Base-by-base conservation (phyloP, 768 basidiomycete genomes). In the Mrakia frigida region DNA sequence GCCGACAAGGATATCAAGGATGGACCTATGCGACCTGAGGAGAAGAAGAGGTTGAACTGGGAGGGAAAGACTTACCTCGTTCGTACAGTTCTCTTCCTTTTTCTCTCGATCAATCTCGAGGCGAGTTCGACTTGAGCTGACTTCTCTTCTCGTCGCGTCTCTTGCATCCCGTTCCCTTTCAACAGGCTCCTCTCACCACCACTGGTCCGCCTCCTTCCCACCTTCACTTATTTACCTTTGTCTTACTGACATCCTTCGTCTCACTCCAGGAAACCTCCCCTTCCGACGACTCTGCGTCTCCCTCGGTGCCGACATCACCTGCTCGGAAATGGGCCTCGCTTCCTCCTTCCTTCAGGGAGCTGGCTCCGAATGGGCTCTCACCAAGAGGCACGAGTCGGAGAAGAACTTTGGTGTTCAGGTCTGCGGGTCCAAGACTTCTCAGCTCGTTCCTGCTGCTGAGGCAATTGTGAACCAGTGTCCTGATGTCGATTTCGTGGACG, bases 221-320 rank as follows among this genome's bases (percentile, higher is more conserved):
- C 2, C 56, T 63, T 10, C 21, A 0, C 61, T 35, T n/a, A 3
- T 28, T 33, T 16, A 2, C 37, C n/a, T n/a, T n/a, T n/a, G 6
- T 67, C 35, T 7, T 39, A 6, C 33, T 3, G n/a, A 11, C 28
- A 21, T 11, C 35, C 10, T 46, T 31, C 56, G 6, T 11, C 25
- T 23, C 21, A 43, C 39, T 18, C 1, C 63, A 67, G 74, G 63
- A 25, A n/a, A 53, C 25, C 77, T 95, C 91, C 97, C 97, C 2
- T 99, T 98, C 86, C 89, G 97, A 25, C 88, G 95, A 16, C 84
- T 98, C 10, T 97, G 94, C 80, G 90, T 92, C 13, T 85, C 88
- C 35, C 89, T 91, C 76, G 96, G 96, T 21, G 93, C 91, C 3
- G 94, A 96, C 79, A 97, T 98, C 80, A 96, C 94, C 4, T 94